Evolutionary conservation across 2,329 filamentous ascomycete genomes (phyloP).

Genomic region (Fusarium sacchari): DNA sequence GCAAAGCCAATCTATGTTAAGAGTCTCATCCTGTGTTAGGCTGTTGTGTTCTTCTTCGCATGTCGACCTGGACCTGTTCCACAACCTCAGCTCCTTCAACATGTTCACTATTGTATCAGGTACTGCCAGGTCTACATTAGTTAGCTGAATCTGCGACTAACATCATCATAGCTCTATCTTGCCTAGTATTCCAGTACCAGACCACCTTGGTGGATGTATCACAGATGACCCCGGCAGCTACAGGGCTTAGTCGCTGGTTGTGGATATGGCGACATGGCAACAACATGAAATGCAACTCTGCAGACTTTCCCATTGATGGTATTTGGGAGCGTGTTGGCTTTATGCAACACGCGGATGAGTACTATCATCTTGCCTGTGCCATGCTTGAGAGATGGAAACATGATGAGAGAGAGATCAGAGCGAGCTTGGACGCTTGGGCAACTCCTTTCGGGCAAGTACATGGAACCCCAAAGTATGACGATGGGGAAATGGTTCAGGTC

Average conservation of each 20-base stretch:
- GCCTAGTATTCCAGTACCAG: not conserved
- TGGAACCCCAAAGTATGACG: not conserved
- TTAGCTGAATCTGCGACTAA: too few species aligned
- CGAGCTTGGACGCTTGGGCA: not conserved
- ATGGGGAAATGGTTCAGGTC: not conserved
- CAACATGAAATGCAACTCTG: not conserved
- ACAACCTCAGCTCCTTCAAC: not conserved
- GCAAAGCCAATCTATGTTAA: not conserved
- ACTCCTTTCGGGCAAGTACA: not conserved
- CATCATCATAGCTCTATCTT: not conserved
- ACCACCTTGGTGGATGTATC: not conserved
- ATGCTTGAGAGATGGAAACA: not conserved
- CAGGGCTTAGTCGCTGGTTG: not conserved
- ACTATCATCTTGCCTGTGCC: not conserved
- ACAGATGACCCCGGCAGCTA: not conserved
- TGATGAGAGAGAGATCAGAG: not conserved
- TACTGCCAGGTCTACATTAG: too few species aligned
- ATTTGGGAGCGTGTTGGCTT: not conserved
- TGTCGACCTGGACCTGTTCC: not conserved
- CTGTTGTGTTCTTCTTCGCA: not conserved
- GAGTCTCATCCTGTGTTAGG: not conserved
- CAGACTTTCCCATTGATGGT: not conserved
- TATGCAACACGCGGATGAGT: not conserved
- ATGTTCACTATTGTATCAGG: not conserved
- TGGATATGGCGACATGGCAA: not conserved